Conservation (phyloP, 1,284 basidiomycete species). For the Ganoderma leucocontextum region DNA sequence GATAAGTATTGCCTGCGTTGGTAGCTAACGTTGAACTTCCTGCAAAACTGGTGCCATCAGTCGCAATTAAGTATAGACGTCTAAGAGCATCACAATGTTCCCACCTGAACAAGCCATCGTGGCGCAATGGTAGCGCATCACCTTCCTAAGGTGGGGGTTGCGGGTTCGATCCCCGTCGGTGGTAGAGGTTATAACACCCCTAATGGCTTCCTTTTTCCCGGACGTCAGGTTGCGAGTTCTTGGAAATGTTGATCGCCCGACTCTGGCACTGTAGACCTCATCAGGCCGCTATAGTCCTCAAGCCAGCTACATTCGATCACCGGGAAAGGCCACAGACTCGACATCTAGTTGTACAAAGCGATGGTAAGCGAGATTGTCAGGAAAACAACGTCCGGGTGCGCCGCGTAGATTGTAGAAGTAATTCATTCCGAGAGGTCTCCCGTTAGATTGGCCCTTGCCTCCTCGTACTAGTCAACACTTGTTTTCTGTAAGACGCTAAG, state of each 20-base stretch:
- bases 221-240: neutral
- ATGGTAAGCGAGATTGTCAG: neutral
- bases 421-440: conserved; percentile 38
- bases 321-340: neutral
- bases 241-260: no score
- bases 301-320: neutral
- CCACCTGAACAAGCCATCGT: conserved; percentile 30
- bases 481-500: conserved; percentile 52
- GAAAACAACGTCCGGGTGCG: neutral
- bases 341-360: neutral
- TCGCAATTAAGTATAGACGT: no score
- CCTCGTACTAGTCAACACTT: conserved; percentile 61
- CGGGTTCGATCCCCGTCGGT: conserved; percentile 41
- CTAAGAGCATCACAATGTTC: neutral
- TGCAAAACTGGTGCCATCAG: no score
- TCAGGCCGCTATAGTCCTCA: neutral
- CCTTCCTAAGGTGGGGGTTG: conserved; percentile 42
- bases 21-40: no score
- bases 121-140: conserved; percentile 42
- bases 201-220: conserved; percentile 13
- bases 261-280: no score
- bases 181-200: conserved; percentile 28
- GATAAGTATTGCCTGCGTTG: no score
- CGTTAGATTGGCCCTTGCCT: conserved; percentile 44
- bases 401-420: neutral